phyloP scores from a whole-genome alignment of 805 yeast genomes.

The Saccharomycopsis sp. region DNA sequence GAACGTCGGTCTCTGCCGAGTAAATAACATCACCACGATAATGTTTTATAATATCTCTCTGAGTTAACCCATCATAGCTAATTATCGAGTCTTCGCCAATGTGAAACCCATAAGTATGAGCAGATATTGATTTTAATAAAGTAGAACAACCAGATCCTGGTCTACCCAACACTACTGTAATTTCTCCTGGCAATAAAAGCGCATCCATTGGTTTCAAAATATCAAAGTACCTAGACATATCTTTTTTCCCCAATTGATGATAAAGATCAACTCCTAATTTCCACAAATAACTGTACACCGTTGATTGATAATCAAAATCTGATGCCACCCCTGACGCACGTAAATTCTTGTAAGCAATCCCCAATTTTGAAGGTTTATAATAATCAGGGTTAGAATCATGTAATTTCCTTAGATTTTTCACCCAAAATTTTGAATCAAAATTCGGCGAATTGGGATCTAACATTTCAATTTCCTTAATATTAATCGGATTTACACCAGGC shows the following conservation, averaged over 20 bases:
- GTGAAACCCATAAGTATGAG: slow-evolving; percentile 54
- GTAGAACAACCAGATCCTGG: slow-evolving; percentile 80
- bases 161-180: slow-evolving; percentile 64
- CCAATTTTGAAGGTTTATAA: slow-evolving; percentile 54
- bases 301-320: slow-evolving; percentile 61
- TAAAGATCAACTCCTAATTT: background rate
- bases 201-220: slow-evolving; percentile 65
- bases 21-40: slow-evolving; percentile 65
- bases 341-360: slow-evolving; percentile 51
- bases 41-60: slow-evolving; percentile 41
- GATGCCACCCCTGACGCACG: slow-evolving; percentile 60
- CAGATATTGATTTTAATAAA: slow-evolving; percentile 49
- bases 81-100: slow-evolving; percentile 40
- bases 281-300: background rate
- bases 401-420: slow-evolving; percentile 53
- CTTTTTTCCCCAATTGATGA: slow-evolving; percentile 7
- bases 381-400: slow-evolving; percentile 50
- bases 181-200: slow-evolving; percentile 51
- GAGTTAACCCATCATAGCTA: slow-evolving; percentile 49
- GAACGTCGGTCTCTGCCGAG: slow-evolving; percentile 61
- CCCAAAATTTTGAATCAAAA: slow-evolving; percentile 60
- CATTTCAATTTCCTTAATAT: background rate
- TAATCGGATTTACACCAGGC: background rate
- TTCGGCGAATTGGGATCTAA: slow-evolving; percentile 55
- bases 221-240: slow-evolving; percentile 31